A percentile compares a stretch with the other conserved stretches of the same genome.
These are phyloP conservation scores for Nicotiana attenuata DNA, from an alignment of 257 asterid genomes.

Conservation along the genomic window DNA sequence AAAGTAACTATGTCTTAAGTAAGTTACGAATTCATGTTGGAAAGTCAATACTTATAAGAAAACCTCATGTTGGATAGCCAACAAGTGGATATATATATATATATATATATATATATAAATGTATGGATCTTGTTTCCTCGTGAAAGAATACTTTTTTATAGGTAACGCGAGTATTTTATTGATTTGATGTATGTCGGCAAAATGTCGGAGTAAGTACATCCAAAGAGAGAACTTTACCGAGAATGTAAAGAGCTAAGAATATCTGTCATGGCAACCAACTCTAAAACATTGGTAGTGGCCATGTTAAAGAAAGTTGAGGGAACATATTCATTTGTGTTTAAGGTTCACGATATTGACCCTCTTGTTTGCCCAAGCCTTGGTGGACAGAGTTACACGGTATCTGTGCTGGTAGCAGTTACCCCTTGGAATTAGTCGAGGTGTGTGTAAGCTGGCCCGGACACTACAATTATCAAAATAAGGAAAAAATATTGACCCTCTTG, in stretches of 20 bases:
- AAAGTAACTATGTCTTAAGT: neutral
- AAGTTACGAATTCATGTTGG: neutral
- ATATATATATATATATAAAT: no score
- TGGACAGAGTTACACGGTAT: no score
- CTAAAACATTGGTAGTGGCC: neutral
- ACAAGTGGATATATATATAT: no score
- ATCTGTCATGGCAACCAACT: neutral
- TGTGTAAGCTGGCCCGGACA: no score
- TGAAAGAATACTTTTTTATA: neutral
- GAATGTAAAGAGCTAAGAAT: slow-evolving; percentile 4
- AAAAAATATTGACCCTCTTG: no score
- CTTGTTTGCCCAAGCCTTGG: no score
- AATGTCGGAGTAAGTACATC: neutral
- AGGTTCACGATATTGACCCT: neutral
- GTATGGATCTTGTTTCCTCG: no score
- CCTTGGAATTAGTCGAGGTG: no score
- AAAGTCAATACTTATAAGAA: neutral
- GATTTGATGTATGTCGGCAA: neutral
- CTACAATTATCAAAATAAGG: no score
- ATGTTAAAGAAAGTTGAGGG: neutral
- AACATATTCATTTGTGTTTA: neutral
- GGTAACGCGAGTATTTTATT: neutral
- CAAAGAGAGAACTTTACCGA: neutral
- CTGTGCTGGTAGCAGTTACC: no score
- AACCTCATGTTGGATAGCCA: no score